Evolutionary conservation across 495 filamentous ascomycete species (phyloP).

Genomic region (Xylaria nigripes): DNA sequence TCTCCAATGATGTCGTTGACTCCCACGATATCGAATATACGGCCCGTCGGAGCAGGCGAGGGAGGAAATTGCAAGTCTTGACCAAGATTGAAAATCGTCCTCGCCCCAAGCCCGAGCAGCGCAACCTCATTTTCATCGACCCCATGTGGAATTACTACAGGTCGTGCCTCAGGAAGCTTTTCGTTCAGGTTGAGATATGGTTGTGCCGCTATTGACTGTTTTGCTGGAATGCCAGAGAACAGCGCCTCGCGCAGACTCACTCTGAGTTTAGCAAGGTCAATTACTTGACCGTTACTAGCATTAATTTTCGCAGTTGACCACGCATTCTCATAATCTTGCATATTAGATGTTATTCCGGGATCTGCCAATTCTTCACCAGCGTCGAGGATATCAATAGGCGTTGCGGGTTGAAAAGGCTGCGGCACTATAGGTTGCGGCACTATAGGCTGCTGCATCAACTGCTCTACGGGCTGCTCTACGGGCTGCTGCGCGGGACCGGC

Average conservation of each 20-base stretch:
- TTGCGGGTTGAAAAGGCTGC: too few species aligned
- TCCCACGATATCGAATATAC: neutral
- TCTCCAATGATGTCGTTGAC: neutral
- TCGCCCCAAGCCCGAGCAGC: neutral
- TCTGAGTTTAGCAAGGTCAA: slow-evolving; percentile 3
- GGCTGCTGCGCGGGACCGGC: too few species aligned
- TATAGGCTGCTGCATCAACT: too few species aligned
- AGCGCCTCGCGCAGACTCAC: slow-evolving; percentile 1
- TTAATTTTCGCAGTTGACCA: neutral
- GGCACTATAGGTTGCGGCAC: too few species aligned
- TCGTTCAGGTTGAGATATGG: neutral
- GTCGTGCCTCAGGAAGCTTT: neutral
- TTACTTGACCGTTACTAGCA: neutral
- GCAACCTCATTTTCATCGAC: neutral
- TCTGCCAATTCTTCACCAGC: neutral
- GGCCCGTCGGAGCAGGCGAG: neutral
- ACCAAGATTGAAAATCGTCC: neutral
- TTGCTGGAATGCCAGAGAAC: neutral
- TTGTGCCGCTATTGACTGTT: neutral
- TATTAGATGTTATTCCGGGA: neutral
- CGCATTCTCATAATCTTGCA: neutral
- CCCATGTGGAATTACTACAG: neutral
- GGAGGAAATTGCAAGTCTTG: neutral
- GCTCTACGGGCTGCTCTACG: too few species aligned
- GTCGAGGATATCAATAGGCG: neutral